A percentile compares a stretch with the other conserved stretches of the same genome.
phyloP scores from a whole-genome alignment of 192 early-diverging fungal genomes.

The Umbelopsis sp. region DNA sequence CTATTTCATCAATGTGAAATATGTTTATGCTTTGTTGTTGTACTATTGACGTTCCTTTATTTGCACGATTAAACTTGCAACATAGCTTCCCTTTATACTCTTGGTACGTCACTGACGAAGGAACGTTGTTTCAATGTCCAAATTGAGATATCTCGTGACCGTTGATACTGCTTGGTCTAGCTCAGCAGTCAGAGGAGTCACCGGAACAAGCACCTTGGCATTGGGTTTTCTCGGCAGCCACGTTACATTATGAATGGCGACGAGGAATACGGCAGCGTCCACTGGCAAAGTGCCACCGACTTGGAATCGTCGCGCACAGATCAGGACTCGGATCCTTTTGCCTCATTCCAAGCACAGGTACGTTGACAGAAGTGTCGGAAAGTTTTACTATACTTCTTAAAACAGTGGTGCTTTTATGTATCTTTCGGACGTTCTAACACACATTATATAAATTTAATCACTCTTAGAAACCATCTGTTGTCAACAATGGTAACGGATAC shows the following conservation, averaged over 20 bases:
- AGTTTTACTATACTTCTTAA: not conserved
- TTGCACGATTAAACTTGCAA: too few species aligned
- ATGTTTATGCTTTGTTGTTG: not conserved
- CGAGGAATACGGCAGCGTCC: slow-evolving; percentile 10
- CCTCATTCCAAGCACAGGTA: slow-evolving; percentile 10
- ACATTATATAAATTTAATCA: not conserved
- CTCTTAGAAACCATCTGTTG: not conserved
- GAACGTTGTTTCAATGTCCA: not conserved
- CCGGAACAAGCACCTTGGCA: not conserved
- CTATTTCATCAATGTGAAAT: too few species aligned
- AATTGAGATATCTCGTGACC: slow-evolving; percentile 20
- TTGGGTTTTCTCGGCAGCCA: slow-evolving; percentile 7
- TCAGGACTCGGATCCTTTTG: slow-evolving; percentile 9
- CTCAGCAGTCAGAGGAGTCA: not conserved
- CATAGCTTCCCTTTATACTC: too few species aligned
- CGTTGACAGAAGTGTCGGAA: not conserved
- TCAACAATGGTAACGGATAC: not conserved
- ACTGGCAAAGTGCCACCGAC: slow-evolving; percentile 15
- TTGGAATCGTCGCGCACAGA: slow-evolving; percentile 16
- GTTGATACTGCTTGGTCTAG: not conserved
- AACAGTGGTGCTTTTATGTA: too few species aligned
- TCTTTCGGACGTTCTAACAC: too few species aligned
- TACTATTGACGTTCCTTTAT: not conserved
- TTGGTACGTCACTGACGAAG: slow-evolving; percentile 1
- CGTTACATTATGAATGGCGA: slow-evolving; percentile 10